These are phyloP conservation scores for Penicillium lagena DNA, from an alignment of 495 filamentous ascomycete genomes.

Conservation along the genomic window DNA sequence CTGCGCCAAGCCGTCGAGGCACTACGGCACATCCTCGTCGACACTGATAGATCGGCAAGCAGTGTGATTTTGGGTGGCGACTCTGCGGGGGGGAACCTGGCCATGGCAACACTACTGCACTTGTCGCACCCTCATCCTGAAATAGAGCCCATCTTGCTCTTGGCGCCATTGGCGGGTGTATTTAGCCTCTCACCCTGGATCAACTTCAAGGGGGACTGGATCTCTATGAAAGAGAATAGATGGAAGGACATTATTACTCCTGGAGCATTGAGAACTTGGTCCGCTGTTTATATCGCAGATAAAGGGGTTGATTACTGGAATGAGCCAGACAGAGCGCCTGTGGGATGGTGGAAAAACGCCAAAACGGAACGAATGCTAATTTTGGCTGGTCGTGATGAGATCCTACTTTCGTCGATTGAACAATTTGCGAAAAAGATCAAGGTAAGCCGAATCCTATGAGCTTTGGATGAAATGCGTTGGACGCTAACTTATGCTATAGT, in stretches of 20 bases:
- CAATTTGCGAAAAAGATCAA: slow-evolving; percentile 40
- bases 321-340: slow-evolving; percentile 42
- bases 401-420: slow-evolving; percentile 50
- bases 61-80: slow-evolving; percentile 53
- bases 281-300: slow-evolving; percentile 37
- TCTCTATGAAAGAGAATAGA: slow-evolving; percentile 36
- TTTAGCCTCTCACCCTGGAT: slow-evolving; percentile 53
- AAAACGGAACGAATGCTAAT: slow-evolving; percentile 44
- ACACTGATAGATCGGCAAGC: slow-evolving; percentile 27
- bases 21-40: slow-evolving; percentile 44
- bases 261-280: slow-evolving; percentile 30
- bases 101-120: slow-evolving; percentile 50
- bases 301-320: slow-evolving; percentile 46
- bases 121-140: slow-evolving; percentile 54
- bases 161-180: slow-evolving; percentile 37
- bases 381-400: slow-evolving; percentile 49
- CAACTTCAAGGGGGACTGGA: slow-evolving; percentile 33
- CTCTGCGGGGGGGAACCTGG: slow-evolving; percentile 58
- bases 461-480: too few species aligned
- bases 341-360: slow-evolving; percentile 48
- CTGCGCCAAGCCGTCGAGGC: slow-evolving; percentile 47
- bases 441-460: too few species aligned
- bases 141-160: slow-evolving; percentile 26
- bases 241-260: slow-evolving; percentile 42
- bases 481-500: slow-evolving; percentile 13